Conservation (phyloP, 176 grass and related monocot genomes). For the Musa acuminata region DNA sequence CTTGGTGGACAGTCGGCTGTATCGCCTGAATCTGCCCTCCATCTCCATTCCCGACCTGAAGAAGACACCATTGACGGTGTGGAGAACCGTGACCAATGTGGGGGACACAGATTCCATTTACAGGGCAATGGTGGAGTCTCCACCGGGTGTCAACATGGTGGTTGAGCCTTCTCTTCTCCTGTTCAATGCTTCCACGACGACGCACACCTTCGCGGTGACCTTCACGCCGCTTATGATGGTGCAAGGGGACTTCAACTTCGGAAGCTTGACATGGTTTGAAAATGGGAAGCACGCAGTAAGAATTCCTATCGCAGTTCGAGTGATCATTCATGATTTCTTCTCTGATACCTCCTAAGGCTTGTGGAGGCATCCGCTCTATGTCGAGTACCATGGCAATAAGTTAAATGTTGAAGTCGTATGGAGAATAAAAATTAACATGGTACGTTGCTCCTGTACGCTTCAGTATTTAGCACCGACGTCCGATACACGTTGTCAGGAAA, state of each 20-base stretch:
- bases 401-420: no score
- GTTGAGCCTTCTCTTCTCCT: no score
- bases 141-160: no score
- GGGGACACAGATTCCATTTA: constrained; percentile 25
- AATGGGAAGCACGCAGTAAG: constrained; percentile 22
- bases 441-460: no score
- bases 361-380: background rate
- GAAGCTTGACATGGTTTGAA: constrained; percentile 32
- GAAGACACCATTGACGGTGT: constrained; percentile 30
- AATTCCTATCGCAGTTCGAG: constrained; percentile 34
- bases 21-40: constrained; percentile 25
- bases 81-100: constrained; percentile 45
- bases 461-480: no score
- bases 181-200: no score
- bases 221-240: background rate
- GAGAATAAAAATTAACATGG: no score
- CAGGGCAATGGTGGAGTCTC: constrained; percentile 9
- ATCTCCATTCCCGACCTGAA: constrained; percentile 23
- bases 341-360: constrained; percentile 29
- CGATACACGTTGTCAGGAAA: no score
- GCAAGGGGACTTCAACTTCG: constrained; percentile 39
- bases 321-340: constrained; percentile 35
- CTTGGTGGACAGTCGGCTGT: background rate
- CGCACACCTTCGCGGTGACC: no score
- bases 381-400: no score